Percentiles rank a stretch among this genome's conserved stretches.
Conservation (phyloP, 148 eudicot species). For the Chenopodium suecicum region DNA sequence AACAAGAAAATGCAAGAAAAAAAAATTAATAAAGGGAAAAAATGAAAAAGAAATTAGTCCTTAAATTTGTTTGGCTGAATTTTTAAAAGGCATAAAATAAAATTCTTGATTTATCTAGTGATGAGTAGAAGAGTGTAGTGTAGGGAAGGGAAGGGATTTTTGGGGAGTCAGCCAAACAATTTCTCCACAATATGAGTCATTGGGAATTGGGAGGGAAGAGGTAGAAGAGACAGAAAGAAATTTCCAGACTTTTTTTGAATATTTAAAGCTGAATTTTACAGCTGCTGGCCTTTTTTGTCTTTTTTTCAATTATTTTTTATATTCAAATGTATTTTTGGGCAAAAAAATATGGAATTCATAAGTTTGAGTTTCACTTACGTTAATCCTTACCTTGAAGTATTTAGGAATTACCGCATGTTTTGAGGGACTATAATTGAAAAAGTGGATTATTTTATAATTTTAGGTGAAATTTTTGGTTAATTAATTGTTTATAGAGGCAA, state of each 20-base stretch:
- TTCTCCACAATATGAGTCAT: not conserved
- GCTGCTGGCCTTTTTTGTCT: not conserved
- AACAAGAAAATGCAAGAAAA: not conserved
- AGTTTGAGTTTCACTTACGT: not conserved
- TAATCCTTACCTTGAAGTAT: not conserved
- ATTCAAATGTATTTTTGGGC: too few species aligned
- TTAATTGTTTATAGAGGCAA: too few species aligned
- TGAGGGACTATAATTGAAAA: too few species aligned
- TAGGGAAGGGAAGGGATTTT: constrained; percentile 22
- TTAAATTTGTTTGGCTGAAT: not conserved
- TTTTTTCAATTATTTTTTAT: not conserved
- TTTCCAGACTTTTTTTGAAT: not conserved
- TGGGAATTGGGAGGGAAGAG: constrained; percentile 2
- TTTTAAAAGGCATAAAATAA: not conserved
- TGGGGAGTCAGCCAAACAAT: not conserved
- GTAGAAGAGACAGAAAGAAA: not conserved
- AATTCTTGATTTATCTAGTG: not conserved
- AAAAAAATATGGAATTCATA: not conserved
- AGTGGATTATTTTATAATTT: too few species aligned
- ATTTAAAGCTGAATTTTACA: not conserved
- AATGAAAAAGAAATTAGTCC: not conserved
- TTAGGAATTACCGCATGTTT: too few species aligned
- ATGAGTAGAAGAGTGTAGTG: constrained; percentile 22
- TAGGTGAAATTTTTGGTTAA: too few species aligned
- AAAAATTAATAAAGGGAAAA: too few species aligned